Conservation (phyloP, 2,329 filamentous ascomycete species). For the Tympanopsis confertula region DNA sequence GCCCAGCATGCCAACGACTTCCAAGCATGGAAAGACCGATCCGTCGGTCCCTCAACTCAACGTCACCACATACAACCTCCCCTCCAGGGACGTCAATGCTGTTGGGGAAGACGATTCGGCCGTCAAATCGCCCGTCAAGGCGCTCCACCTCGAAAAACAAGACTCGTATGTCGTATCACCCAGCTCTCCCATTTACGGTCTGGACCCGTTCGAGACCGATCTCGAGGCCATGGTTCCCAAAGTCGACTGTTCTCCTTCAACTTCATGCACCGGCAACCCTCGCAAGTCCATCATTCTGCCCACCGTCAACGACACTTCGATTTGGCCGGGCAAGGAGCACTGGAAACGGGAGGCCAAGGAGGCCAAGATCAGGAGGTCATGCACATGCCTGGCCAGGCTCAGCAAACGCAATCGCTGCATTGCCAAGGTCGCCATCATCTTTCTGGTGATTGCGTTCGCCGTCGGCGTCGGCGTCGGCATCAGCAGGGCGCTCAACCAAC, state of each 20-base stretch:
- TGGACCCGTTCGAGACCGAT: slow-evolving; percentile 46
- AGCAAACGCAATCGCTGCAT: slow-evolving; percentile 41
- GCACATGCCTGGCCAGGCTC: slow-evolving; percentile 39
- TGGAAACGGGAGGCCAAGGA: slow-evolving; percentile 48
- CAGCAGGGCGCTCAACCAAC: slow-evolving; percentile 29
- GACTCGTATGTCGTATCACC: no score
- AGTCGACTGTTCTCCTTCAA: slow-evolving; percentile 18
- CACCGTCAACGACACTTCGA: slow-evolving; percentile 32
- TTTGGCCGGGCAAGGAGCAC: slow-evolving; percentile 48
- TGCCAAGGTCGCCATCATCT: slow-evolving; percentile 37
- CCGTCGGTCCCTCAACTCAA: no score
- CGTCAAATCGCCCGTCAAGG: no score
- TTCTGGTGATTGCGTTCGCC: slow-evolving; percentile 39
- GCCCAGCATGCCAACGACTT: no score
- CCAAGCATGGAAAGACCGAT: no score
- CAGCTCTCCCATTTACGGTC: no score
- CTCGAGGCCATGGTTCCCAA: slow-evolving; percentile 38
- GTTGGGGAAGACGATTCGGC: no score
- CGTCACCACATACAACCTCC: no score
- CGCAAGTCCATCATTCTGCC: slow-evolving; percentile 18
- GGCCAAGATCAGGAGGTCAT: slow-evolving; percentile 37
- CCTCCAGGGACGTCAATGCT: no score
- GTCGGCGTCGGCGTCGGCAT: slow-evolving; percentile 46
- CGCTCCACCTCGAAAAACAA: no score
- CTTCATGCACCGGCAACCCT: slow-evolving; percentile 13